Evolutionary conservation across 495 filamentous ascomycete species (phyloP), one percentile per base, ranked within the genome.

Genomic region (Bacidia gigantensis): DNA sequence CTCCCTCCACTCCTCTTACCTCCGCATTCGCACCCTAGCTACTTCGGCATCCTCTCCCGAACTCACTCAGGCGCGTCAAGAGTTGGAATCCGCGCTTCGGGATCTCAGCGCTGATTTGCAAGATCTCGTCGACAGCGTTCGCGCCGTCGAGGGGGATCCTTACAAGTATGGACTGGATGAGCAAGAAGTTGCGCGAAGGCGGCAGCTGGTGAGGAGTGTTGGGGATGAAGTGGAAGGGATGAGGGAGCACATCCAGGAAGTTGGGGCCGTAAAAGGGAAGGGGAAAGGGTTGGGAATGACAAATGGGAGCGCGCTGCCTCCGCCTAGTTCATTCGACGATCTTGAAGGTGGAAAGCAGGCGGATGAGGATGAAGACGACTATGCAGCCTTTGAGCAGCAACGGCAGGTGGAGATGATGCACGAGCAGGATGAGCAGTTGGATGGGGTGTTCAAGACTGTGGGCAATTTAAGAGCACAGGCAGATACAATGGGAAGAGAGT

Each of bases 341-440:
- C 26, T 29, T n/a, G 47, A 20, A 10, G n/a, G 26, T 26, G 47
- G 20, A 25, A 0, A 18, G 18, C 1, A 26, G 47, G 65, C 62
- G 25, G 66, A 68, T 1, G 55, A 60, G 17, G 59, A 62, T 3
- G 78, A 78, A 1, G 81, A 82, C 59, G 86, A 90, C 64, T 84
- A 86, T 66, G 82, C 79, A n/a, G 82, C 80, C 48, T 89, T 92
- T 63, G 93, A 97, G 74, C 84, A 95, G 63, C 82, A 94, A 67
- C 76, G 92, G 60, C 92, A 98, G 69, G 55, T 81, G 60, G 79
- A 87, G 71, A 81, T 97, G 64, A 89, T 98, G 84, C 80, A 83
- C 60, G 90, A 95, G 66, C 92, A 97, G 70, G 93, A 98, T 64
- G 73, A 92, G 72, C 81, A 87, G 56, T 71, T 98, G 5, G 90